Base-by-base conservation (phyloP, 2,329 filamentous ascomycete species). In the Xylariaceae sp. region DNA sequence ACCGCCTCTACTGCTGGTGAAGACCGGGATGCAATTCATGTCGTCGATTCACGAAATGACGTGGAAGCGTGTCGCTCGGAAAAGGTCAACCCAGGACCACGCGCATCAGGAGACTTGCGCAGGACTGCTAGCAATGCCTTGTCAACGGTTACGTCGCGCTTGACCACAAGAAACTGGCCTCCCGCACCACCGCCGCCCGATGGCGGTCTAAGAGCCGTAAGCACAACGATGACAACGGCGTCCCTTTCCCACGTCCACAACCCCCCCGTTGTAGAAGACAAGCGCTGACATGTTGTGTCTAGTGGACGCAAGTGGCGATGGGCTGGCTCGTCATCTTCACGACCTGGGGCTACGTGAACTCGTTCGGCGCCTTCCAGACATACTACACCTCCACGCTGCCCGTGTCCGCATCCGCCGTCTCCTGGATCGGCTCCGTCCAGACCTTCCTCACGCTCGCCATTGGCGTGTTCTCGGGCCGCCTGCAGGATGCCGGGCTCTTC, bases 311-410 rank as follows among this genome's bases (percentile, higher is more conserved):
- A 46, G 65, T 58, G 0, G 34, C 56, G 0, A 53, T 64, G 44
- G 56, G 54, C 15, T 67, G 66, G 46, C 57, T 68, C 3, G 61
- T 66, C 22, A 64, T 69, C 44, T 68, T 69, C 50, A 64, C 66
- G 26, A 67, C 67, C 4, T 69, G 68, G 67, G 70, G 70, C n/a
- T 65, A 71, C 32, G 59, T 69, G 19, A 71, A 72, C 43, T 65
- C 61, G 12, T 70, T 67, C 42, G 70, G 70, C 3, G 61, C 65
- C 7, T 73, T 71, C 40, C 69, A 73, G 42, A 59, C 65, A 13
- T 72, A 72, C 46, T 73, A 73, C 47, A 63, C 59, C 1, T 45
- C 60, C 18, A 58, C 52, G 2, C 51, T 68, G 3, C 41, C 52
- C 4, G 52, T 59, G 18, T 48, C 59, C 0, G 58, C 63, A 2